Evolutionary conservation across 1,284 basidiomycete genomes (phyloP), one percentile per base, ranked within the genome.

Genomic region (Jaminaea rosea): DNA sequence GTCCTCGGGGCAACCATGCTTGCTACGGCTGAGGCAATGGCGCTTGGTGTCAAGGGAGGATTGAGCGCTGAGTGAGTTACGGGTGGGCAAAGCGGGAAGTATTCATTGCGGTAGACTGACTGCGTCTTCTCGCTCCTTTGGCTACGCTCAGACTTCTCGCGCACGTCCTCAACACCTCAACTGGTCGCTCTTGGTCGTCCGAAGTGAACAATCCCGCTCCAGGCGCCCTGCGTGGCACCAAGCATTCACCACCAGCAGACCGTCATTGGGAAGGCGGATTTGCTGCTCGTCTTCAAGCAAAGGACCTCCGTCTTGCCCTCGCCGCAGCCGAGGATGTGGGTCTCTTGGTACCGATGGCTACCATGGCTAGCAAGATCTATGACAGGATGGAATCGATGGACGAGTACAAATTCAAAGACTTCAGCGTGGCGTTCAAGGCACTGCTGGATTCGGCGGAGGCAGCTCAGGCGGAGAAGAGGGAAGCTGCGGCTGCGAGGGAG

Each of bases 121-220:
- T 31, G 29, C 9, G 29, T 31, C 9, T 8, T 31, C 29, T 8
- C 9, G 29, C 29, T 8, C 9, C 8, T 15, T 15, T 31, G 9
- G 29, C 29, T 31, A 15, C 8, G 9, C 29, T 15, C 15, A 31
- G 9, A 15, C 29, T 8, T 31, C 41, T 70, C 17, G 67, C 67
- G 2, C 59, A 65, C 4, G 67, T 70, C 46, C 59, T 70, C 55
- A 70, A 70, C 51, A 68, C 67, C 0, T 57, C 53, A n/a, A 68
- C 65, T 6, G 77, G 77, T 11, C 64, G 67, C 37, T 90, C 87
- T 72, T 92, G 88, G 88, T 79, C 87, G 7, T 83, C 82, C 42
- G 84, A 85, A 17, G 81, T 85, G 47, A 93, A 93, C 77, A 92
- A 92, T 67, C 89, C 90, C 2, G 87, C 88, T 27, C 86, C 84